These are phyloP conservation scores for Sordariomycetes sp. DNA, from an alignment of 2,329 filamentous ascomycete genomes.

Conservation along the genomic window DNA sequence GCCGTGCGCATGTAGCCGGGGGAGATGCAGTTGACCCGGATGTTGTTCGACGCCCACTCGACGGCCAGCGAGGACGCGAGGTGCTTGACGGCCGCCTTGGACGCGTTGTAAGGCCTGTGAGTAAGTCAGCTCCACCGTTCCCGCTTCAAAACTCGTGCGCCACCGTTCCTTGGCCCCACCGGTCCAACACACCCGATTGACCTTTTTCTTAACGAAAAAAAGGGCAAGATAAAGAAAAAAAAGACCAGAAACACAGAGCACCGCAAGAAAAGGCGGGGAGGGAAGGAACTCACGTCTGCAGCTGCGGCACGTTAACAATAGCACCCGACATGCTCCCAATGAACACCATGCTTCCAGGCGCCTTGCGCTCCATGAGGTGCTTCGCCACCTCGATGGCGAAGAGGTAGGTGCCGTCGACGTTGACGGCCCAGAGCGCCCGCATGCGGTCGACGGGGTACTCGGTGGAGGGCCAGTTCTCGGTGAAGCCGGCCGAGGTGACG, in stretches of 20 bases:
- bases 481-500: constrained; percentile 93
- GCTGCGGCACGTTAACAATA: constrained; percentile 77
- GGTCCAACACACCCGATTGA: neutral
- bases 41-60: constrained; percentile 71
- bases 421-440: constrained; percentile 67
- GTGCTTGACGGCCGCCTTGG: constrained; percentile 72
- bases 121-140: neutral
- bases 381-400: constrained; percentile 61
- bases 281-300: constrained; percentile 38
- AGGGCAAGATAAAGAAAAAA: neutral
- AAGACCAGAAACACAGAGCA: neutral
- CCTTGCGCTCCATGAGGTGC: constrained; percentile 57
- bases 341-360: constrained; percentile 61
- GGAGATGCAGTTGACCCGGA: constrained; percentile 75
- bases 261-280: neutral
- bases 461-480: constrained; percentile 87
- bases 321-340: constrained; percentile 72
- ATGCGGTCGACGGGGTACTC: constrained; percentile 82
- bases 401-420: constrained; percentile 67
- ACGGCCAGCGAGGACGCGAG: constrained; percentile 69
- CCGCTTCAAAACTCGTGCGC: neutral
- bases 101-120: constrained; percentile 60
- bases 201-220: constrained; percentile 1
- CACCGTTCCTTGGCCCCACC: neutral
- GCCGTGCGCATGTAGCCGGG: constrained; percentile 82